Conservation (phyloP, 306 rosid species). For the Macrotyloma uniflorum region DNA sequence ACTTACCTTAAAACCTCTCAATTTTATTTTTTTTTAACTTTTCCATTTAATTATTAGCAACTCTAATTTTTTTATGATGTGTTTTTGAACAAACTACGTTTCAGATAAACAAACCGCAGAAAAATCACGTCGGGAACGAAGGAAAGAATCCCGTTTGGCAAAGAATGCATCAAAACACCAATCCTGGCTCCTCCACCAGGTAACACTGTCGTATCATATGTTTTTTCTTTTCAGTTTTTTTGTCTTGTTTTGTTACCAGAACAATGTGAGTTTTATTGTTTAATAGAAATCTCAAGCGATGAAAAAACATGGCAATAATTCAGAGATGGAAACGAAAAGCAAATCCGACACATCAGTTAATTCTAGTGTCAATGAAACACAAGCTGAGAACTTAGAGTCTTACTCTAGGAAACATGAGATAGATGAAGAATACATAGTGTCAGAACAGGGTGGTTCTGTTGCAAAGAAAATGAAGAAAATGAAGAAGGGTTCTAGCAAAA, state of each 20-base stretch:
- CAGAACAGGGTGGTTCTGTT: slow-evolving; percentile 22
- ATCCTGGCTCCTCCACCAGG: slow-evolving; percentile 66
- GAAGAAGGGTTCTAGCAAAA: slow-evolving; percentile 41
- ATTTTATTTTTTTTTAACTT: background rate
- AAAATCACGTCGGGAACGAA: slow-evolving; percentile 65
- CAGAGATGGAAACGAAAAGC: slow-evolving; percentile 29
- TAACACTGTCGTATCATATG: slow-evolving; percentile 15
- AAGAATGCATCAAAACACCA: slow-evolving; percentile 58
- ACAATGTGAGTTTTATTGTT: background rate
- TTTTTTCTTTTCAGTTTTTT: background rate
- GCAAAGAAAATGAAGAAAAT: slow-evolving; percentile 36
- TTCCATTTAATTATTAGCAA: background rate
- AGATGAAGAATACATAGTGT: slow-evolving; percentile 30
- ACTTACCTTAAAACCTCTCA: background rate
- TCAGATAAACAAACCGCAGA: slow-evolving; percentile 40
- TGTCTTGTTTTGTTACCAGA: background rate
- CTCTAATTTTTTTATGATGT: background rate
- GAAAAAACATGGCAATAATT: slow-evolving; percentile 29
- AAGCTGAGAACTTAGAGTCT: slow-evolving; percentile 16
- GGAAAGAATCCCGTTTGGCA: slow-evolving; percentile 68
- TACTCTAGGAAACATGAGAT: slow-evolving; percentile 31
- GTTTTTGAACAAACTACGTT: slow-evolving; percentile 9
- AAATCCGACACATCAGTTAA: slow-evolving; percentile 26
- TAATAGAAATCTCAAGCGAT: slow-evolving; percentile 47
- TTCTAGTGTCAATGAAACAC: slow-evolving; percentile 35